Percentiles rank a stretch among this genome's conserved stretches.
These are phyloP conservation scores for Thuidium tamariscinum DNA, from an alignment of 225 moss, liverwort and hornwort genomes.

Conservation along the genomic window DNA sequence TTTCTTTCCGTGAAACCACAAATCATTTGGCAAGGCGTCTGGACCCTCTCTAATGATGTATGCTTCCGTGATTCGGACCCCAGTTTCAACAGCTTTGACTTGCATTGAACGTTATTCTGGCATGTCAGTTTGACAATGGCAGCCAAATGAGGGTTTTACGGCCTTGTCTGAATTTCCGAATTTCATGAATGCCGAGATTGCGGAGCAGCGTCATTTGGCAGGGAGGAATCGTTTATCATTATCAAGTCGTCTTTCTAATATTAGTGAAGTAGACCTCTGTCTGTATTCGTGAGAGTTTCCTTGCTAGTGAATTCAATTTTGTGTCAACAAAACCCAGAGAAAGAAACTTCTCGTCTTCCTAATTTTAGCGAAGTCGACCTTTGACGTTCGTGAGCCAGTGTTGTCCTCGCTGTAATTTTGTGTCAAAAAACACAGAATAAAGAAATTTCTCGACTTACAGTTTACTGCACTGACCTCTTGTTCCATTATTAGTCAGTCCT, in stretches of 20 bases:
- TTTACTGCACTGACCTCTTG: not conserved
- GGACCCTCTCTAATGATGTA: not conserved
- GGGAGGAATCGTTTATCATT: not conserved
- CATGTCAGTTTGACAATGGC: not conserved
- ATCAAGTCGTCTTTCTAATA: not conserved
- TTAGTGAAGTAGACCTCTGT: not conserved
- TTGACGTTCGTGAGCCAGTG: not conserved
- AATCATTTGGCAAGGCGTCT: not conserved
- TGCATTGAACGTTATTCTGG: not conserved
- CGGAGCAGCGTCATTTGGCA: not conserved
- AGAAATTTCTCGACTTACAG: no score
- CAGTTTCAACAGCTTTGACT: not conserved
- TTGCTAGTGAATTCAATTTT: not conserved
- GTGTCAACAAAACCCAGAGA: not conserved
- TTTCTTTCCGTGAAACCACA: not conserved
- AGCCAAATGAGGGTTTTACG: not conserved
- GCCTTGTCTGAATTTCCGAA: not conserved
- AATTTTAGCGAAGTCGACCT: not conserved
- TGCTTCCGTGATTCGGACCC: not conserved
- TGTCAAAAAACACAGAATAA: not conserved
- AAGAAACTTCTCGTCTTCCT: not conserved
- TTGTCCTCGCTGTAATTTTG: not conserved
- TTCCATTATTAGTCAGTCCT: not conserved
- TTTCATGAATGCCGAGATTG: not conserved
- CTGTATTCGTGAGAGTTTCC: not conserved